Conservation (phyloP, 2,329 filamentous ascomycete genomes). For the Penicillium polonicum region DNA sequence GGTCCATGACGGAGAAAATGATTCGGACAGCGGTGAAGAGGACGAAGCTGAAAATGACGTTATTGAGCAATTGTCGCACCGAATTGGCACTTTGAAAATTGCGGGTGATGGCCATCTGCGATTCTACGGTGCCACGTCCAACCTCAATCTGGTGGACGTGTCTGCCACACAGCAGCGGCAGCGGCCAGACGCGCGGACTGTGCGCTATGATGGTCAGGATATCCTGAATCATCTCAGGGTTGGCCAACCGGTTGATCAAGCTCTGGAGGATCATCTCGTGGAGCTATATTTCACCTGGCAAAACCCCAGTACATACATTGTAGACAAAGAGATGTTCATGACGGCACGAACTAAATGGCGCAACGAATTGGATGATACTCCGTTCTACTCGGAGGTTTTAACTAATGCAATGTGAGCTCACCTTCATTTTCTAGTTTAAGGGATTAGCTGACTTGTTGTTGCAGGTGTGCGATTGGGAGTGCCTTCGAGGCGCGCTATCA, state of each 20-base stretch:
- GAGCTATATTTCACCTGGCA: slow-evolving; percentile 52
- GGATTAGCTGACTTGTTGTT: neutral
- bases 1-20: slow-evolving; percentile 25
- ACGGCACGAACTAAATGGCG: slow-evolving; percentile 37
- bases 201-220: slow-evolving; percentile 41
- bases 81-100: slow-evolving; percentile 47
- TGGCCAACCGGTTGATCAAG: slow-evolving; percentile 41
- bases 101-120: slow-evolving; percentile 45
- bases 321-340: slow-evolving; percentile 46
- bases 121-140: slow-evolving; percentile 48
- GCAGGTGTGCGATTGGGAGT: slow-evolving; percentile 44
- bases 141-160: slow-evolving; percentile 44
- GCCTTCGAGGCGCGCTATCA: slow-evolving; percentile 47
- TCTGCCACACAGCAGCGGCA: slow-evolving; percentile 36
- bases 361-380: slow-evolving; percentile 40
- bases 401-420: slow-evolving; percentile 41
- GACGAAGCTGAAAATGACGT: slow-evolving; percentile 43
- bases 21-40: slow-evolving; percentile 39
- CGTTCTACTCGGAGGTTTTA: slow-evolving; percentile 43
- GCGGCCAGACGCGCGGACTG: slow-evolving; percentile 39
- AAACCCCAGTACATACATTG: slow-evolving; percentile 47
- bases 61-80: slow-evolving; percentile 45
- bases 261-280: slow-evolving; percentile 46
- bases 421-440: neutral
- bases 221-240: slow-evolving; percentile 45